Percentiles rank a stretch among this genome's conserved stretches.
Conservation (phyloP, 2,329 filamentous ascomycete genomes). For the Alternaria novae-zelandiae region DNA sequence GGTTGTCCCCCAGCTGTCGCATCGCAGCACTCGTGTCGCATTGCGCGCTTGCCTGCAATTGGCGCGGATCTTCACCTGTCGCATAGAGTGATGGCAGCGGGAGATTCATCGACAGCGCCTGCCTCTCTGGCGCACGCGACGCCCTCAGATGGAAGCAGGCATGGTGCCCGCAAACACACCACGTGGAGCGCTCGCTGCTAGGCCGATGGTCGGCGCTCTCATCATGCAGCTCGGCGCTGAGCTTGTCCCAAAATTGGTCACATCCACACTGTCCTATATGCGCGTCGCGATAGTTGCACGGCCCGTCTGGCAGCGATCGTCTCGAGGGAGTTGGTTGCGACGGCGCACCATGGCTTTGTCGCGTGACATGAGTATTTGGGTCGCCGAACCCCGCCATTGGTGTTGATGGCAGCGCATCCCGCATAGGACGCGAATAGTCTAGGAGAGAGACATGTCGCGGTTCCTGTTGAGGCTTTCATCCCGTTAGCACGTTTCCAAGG, state of each 20-base stretch:
- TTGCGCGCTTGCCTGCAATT: conserved; percentile 17
- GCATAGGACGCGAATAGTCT: conserved; percentile 33
- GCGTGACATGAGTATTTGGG: conserved; percentile 29
- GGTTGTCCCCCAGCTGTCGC: conserved; percentile 4
- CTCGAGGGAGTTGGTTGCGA: conserved; percentile 30
- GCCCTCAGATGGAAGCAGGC: conserved; percentile 59
- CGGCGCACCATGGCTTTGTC: conserved; percentile 18
- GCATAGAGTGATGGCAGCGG: conserved; percentile 10
- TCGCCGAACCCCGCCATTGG: conserved; percentile 46
- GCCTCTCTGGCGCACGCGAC: conserved; percentile 25
- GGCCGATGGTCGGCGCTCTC: conserved; percentile 32
- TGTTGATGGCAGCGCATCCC: conserved; percentile 42
- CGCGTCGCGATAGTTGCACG: conserved; percentile 60
- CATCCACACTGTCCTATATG: conserved; percentile 59
- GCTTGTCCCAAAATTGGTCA: conserved; percentile 58
- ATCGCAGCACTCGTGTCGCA: conserved; percentile 19
- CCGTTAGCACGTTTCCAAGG: conserved; percentile 31
- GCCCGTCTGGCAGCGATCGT: conserved; percentile 55
- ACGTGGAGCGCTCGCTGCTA: conserved; percentile 45
- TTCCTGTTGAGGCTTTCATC: conserved; percentile 23
- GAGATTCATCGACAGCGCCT: conserved; percentile 13
- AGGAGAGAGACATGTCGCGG: conserved; percentile 39
- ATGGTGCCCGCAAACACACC: conserved; percentile 64
- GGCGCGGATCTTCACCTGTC: conserved; percentile 22
- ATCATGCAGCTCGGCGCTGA: conserved; percentile 41